Evolutionary conservation across 176 grass and related monocot genomes (phyloP).

Genomic region (Musa troglodytarum): DNA sequence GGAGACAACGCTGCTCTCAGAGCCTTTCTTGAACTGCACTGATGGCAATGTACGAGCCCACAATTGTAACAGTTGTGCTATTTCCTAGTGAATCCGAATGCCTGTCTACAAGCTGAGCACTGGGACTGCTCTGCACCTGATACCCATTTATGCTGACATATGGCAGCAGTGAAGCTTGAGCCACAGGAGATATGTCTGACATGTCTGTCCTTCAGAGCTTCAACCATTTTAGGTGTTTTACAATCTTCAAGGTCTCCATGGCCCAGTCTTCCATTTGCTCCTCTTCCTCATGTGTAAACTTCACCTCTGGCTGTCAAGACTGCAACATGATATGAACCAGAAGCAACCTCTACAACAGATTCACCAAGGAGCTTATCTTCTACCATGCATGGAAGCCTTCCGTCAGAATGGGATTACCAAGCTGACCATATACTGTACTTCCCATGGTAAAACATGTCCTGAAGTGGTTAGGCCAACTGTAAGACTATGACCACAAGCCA

Average conservation of each 20-base stretch:
- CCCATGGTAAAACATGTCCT: conserved; percentile 78
- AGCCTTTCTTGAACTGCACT: conserved; percentile 87
- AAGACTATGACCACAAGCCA: conserved; percentile 85
- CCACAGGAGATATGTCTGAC: conserved; percentile 86
- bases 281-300: conserved; percentile 97
- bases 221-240: conserved; percentile 71
- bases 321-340: conserved; percentile 85
- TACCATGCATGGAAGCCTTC: conserved; percentile 69
- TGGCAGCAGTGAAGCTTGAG: conserved; percentile 80
- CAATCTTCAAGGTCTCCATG: conserved; percentile 71
- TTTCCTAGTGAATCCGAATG: conserved; percentile 96
- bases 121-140: conserved; percentile 88
- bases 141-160: conserved; percentile 92
- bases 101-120: conserved; percentile 74
- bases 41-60: conserved; percentile 90
- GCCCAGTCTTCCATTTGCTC: conserved; percentile 87
- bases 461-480: conserved; percentile 83
- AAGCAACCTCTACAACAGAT: conserved; percentile 73
- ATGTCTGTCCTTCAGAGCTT: conserved; percentile 73
- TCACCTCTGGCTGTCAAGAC: conserved; percentile 70
- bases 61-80: conserved; percentile 97
- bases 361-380: conserved; percentile 69
- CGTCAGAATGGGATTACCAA: conserved; percentile 82
- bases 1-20: conserved; percentile 76
- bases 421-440: conserved; percentile 85